Conservation (phyloP, 2,329 filamentous ascomycete species). For the Claviceps purpurea region DNA sequence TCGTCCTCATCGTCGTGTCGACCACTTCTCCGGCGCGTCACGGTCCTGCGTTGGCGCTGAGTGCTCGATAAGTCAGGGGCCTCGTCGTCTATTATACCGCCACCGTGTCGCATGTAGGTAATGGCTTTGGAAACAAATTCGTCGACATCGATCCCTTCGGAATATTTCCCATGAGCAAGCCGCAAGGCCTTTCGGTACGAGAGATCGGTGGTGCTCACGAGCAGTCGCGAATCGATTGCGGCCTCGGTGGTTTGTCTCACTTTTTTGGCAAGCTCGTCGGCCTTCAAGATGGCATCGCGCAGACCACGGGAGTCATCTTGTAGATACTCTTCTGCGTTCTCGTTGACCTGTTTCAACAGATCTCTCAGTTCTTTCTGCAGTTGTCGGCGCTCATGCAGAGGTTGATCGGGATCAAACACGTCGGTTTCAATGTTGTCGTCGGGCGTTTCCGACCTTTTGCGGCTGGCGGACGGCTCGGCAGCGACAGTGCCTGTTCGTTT, state of each 20-base stretch:
- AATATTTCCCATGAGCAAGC: conserved; percentile 57
- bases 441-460: conserved; percentile 8
- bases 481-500: conserved; percentile 16
- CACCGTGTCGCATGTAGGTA: conserved; percentile 65
- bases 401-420: conserved; percentile 72
- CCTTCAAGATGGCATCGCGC: conserved; percentile 48
- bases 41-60: conserved; percentile 30
- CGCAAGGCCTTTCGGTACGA: conserved; percentile 66
- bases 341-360: conserved; percentile 44
- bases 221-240: conserved; percentile 73
- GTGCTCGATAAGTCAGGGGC: conserved; percentile 37
- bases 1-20: conserved; percentile 37
- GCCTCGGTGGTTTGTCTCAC: conserved; percentile 86
- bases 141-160: conserved; percentile 72
- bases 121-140: conserved; percentile 88
- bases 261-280: conserved; percentile 50
- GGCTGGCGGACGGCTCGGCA: conserved; percentile 12
- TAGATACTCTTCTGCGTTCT: conserved; percentile 63
- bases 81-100: conserved; percentile 38
- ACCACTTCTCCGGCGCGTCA: conserved; percentile 15
- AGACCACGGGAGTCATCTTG: conserved; percentile 52
- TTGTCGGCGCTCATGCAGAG: conserved; percentile 56
- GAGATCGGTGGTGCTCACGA: conserved; percentile 69
- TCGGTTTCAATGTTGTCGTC: conserved; percentile 17
- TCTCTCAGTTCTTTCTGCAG: conserved; percentile 59